Percentiles rank a stretch among this genome's conserved stretches.
Conservation (phyloP, 2,329 filamentous ascomycete species). For the Chalaropsis thielavioides region DNA sequence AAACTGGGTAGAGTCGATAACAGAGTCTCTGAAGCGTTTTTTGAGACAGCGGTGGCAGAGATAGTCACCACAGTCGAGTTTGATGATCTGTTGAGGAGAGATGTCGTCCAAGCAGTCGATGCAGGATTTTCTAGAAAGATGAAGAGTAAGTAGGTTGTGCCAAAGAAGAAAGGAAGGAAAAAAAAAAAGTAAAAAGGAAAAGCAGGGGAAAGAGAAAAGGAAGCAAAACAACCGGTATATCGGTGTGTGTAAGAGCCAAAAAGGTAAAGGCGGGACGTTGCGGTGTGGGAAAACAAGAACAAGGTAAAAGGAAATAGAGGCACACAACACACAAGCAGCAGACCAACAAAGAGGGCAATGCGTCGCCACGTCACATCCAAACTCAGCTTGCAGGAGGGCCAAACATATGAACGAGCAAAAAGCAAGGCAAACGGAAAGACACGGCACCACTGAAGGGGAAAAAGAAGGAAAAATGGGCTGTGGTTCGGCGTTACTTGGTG, state of each 20-base stretch:
- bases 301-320: neutral
- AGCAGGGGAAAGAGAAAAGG: conserved; percentile 1
- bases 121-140: conserved; percentile 48
- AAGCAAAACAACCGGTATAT: neutral
- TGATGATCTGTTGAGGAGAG: conserved; percentile 47
- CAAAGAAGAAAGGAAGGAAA: neutral
- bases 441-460: neutral
- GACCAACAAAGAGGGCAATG: conserved; percentile 10
- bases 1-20: conserved; percentile 68
- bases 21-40: conserved; percentile 58
- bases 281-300: neutral
- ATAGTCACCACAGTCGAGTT: conserved; percentile 62
- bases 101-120: conserved; percentile 58
- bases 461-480: neutral
- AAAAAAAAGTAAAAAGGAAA: neutral
- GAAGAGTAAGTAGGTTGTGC: conserved; percentile 4
- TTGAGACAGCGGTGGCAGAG: conserved; percentile 70
- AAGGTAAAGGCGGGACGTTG: neutral
- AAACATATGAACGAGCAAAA: neutral
- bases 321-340: conserved; percentile 8
- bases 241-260: conserved; percentile 5
- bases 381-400: neutral
- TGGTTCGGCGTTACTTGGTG: conserved; percentile 1
- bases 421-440: conserved; percentile 6
- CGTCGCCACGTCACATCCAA: conserved; percentile 15